Evolutionary conservation across 2,329 filamentous ascomycete species (phyloP).

Genomic region (Fusarium anguioides): DNA sequence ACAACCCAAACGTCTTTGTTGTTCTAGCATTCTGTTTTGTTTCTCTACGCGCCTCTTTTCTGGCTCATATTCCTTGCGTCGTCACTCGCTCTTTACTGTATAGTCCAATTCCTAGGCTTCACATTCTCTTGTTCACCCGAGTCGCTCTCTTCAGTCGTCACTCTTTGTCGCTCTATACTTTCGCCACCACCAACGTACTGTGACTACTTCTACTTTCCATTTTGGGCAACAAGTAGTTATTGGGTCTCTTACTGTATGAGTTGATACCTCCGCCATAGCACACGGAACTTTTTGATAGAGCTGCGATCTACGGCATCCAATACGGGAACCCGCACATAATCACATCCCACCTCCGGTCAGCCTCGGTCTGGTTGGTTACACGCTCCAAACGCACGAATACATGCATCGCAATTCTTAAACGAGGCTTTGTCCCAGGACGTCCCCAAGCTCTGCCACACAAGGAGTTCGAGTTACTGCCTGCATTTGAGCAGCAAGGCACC

Average conservation of each 20-base stretch:
- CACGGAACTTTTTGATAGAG: slow-evolving; percentile 29
- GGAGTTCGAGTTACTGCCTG: slow-evolving; percentile 16
- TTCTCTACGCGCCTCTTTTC: slow-evolving; percentile 23
- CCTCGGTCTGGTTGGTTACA: slow-evolving; percentile 27
- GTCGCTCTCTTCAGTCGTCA: slow-evolving; percentile 18
- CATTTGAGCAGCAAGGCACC: slow-evolving; percentile 11
- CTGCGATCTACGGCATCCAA: slow-evolving; percentile 27
- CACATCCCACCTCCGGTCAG: slow-evolving; percentile 11
- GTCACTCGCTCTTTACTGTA: slow-evolving; percentile 24
- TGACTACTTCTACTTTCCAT: slow-evolving; percentile 25
- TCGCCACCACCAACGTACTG: slow-evolving; percentile 12
- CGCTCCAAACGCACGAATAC: slow-evolving; percentile 23
- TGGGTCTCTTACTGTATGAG: slow-evolving; percentile 15
- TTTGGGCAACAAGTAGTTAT: slow-evolving; percentile 32
- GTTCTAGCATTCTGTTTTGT: slow-evolving; percentile 12
- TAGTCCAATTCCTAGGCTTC: slow-evolving; percentile 4
- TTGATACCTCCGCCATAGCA: slow-evolving; percentile 26
- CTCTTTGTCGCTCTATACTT: slow-evolving; percentile 5
- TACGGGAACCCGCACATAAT: slow-evolving; percentile 38
- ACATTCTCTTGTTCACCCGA: slow-evolving; percentile 27
- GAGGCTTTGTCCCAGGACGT: slow-evolving; percentile 17
- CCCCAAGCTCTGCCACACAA: slow-evolving; percentile 12
- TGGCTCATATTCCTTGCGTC: slow-evolving; percentile 18
- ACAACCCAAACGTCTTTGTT: slow-evolving; percentile 18
- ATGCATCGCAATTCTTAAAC: slow-evolving; percentile 25